These are phyloP conservation scores for Chaetomium sp. DNA, from an alignment of 2,329 filamentous ascomycete species.

Conservation along the genomic window DNA sequence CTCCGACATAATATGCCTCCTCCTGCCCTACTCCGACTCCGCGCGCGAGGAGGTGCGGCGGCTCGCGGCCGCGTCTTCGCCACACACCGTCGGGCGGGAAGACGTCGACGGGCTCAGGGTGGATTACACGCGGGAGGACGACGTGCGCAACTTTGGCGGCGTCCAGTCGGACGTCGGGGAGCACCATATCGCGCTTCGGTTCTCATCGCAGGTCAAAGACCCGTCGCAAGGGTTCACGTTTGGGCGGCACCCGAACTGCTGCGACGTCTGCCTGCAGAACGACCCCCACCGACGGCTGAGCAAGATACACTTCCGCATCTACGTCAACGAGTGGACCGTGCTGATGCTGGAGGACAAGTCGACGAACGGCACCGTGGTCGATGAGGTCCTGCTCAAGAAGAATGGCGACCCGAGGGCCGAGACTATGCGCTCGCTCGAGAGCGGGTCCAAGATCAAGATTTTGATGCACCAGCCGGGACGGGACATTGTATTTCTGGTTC, in stretches of 20 bases:
- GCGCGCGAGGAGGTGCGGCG: constrained; percentile 64
- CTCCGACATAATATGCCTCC: constrained; percentile 80
- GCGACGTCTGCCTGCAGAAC: constrained; percentile 64
- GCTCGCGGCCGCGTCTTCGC: constrained; percentile 42
- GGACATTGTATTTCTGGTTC: constrained; percentile 76
- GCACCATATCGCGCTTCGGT: constrained; percentile 69
- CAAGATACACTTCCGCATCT: constrained; percentile 95
- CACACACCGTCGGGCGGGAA: constrained; percentile 44
- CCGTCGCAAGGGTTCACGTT: constrained; percentile 73
- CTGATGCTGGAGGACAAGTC: constrained; percentile 92
- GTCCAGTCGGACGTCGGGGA: constrained; percentile 45
- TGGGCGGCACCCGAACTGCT: constrained; percentile 65
- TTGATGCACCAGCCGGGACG: constrained; percentile 43
- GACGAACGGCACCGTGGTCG: constrained; percentile 91
- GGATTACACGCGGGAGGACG: constrained; percentile 46
- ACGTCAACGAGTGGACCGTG: constrained; percentile 74
- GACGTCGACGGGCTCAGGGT: constrained; percentile 45
- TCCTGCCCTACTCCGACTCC: constrained; percentile 69
- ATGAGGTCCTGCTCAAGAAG: constrained; percentile 56
- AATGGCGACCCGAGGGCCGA: constrained; percentile 32
- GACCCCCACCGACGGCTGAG: constrained; percentile 71
- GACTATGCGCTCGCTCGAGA: constrained; percentile 57
- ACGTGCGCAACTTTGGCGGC: constrained; percentile 45
- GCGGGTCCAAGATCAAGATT: constrained; percentile 68
- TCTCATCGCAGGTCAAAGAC: constrained; percentile 67